Evolutionary conservation across 2,329 filamentous ascomycete genomes (phyloP), one percentile per base, ranked within the genome.

Genomic region (Macrophomina pseudophaseolina): DNA sequence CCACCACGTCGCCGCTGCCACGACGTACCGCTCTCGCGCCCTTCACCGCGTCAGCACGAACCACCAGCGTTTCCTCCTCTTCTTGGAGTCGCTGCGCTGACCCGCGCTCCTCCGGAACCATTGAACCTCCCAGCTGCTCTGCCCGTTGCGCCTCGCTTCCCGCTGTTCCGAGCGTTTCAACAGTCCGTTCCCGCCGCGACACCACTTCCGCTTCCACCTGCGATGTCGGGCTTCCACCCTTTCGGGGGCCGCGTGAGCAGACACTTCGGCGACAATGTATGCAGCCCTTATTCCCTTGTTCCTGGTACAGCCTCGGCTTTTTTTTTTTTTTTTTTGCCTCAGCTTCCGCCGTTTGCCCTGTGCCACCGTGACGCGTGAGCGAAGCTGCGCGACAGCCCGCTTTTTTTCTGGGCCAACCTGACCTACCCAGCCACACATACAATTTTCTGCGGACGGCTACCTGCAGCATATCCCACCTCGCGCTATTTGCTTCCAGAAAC

Each of bases 171-270:
- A 18, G 32, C 58, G 42, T 23, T 49, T 49, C 58, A 42, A 32
- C 54, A 1, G n/a, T 28, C 56, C 46, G 8, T 23, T 28, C 9
- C 56, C 23, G 28, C 46, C 12, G 18, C 46, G n/a, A 5, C 52
- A 4, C 52, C 8, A 16, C 52, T 23, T 3, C 16, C 16, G 32
- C 32, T 35, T 18, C 23, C 48, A 9, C 14, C 62, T 44, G 40
- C 53, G 44, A 70, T 70, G 68, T 65, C 65, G 5, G 65, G 65
- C 60, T 84, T 86, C 69, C 84, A 86, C 72, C 84, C 84, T 9
- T 86, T 86, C 73, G 81, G 81, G 69, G 84, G 84, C 12, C 77
- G 82, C 69, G 78, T 86, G 54, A 82, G 80, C 71, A 80, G 76
- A 69, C 81, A 82, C 69, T 85, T 86, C 72, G 82, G 83, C 52